phyloP scores from a whole-genome alignment of 2,329 filamentous ascomycete genomes.

The Ilyonectria mors-panacis region DNA sequence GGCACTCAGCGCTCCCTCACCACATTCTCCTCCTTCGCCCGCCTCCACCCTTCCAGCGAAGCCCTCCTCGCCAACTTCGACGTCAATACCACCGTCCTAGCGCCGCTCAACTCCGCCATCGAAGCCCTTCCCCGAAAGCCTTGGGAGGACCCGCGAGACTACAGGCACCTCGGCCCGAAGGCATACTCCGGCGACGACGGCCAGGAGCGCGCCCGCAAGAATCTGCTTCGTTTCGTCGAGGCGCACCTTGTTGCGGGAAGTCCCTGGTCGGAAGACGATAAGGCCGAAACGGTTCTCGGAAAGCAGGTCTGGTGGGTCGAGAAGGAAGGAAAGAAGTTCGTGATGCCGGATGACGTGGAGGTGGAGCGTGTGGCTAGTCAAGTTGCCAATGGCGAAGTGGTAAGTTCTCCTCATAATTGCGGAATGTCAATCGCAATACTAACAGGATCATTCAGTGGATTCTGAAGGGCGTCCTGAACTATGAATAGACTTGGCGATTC shows the following conservation, averaged over 20 bases:
- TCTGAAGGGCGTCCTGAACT: constrained; percentile 67
- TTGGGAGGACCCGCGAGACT: constrained; percentile 85
- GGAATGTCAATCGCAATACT: constrained; percentile 14
- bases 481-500: constrained; percentile 42
- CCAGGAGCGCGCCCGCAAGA: constrained; percentile 81
- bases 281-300: constrained; percentile 74
- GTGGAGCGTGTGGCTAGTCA: constrained; percentile 81
- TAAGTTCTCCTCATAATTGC: constrained; percentile 50
- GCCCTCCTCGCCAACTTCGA: constrained; percentile 76
- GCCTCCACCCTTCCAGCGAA: constrained; percentile 80
- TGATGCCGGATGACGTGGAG: constrained; percentile 85
- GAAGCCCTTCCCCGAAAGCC: constrained; percentile 86
- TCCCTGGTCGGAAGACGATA: constrained; percentile 81
- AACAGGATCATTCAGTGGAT: constrained; percentile 70
- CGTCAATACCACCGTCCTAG: constrained; percentile 86
- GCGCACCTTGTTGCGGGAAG: constrained; percentile 83
- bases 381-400: constrained; percentile 89
- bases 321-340: constrained; percentile 76
- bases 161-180: constrained; percentile 73
- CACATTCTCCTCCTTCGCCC: constrained; percentile 85
- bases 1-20: constrained; percentile 84
- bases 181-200: constrained; percentile 85
- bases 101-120: constrained; percentile 87
- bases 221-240: constrained; percentile 86
- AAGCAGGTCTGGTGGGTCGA: constrained; percentile 87